Evolutionary conservation across 116 monocot species (phyloP).

Genomic region (Trichopus zeylanicus): DNA sequence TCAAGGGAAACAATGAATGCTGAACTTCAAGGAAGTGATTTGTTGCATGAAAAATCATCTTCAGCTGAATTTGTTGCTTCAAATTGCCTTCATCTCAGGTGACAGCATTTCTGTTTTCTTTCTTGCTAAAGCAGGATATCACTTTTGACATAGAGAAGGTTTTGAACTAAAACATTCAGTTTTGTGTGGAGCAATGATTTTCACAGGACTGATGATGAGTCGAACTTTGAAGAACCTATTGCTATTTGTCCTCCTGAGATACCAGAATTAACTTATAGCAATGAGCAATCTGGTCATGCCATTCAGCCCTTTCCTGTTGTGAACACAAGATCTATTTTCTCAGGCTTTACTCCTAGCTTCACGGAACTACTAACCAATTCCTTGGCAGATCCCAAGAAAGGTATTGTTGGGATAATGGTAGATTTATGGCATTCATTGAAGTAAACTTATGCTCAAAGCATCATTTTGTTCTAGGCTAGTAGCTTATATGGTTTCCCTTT

Average conservation of each 20-base stretch:
- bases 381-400: slow-evolving; percentile 15
- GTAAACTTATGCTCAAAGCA: neutral
- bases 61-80: slow-evolving; percentile 33
- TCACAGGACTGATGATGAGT: slow-evolving; percentile 21
- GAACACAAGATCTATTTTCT: slow-evolving; percentile 22
- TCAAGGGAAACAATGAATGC: slow-evolving; percentile 18
- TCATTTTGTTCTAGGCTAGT: neutral
- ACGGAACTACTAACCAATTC: slow-evolving; percentile 46
- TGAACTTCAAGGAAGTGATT: slow-evolving; percentile 16
- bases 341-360: slow-evolving; percentile 66
- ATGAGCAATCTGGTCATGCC: neutral
- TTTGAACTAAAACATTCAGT: neutral
- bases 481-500: slow-evolving; percentile 6
- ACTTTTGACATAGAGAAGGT: too few species aligned
- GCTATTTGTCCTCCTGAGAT: neutral
- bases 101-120: neutral
- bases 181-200: neutral
- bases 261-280: slow-evolving; percentile 2
- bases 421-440: neutral
- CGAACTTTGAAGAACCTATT: slow-evolving; percentile 17
- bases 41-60: slow-evolving; percentile 35
- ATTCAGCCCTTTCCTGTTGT: slow-evolving; percentile 6
- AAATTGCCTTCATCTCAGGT: slow-evolving; percentile 37
- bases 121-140: neutral
- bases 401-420: slow-evolving; percentile 3